Base-by-base conservation (phyloP, 768 basidiomycete species). In the Russula emetica region DNA sequence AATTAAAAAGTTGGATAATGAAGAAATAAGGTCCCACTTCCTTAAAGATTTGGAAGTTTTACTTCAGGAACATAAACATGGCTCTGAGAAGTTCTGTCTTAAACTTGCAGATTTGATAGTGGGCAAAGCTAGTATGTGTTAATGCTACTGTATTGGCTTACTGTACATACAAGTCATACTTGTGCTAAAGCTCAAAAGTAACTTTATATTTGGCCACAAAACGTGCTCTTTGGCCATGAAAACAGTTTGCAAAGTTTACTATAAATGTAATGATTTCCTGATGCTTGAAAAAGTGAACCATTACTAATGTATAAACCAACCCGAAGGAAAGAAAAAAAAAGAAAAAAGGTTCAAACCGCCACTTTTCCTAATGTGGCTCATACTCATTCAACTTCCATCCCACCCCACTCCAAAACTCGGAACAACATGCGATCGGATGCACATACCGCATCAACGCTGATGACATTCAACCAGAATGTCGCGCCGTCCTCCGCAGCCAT, bases 371-470 rank as follows among this genome's bases (percentile, higher is more conserved):
- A 20, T 3, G 22, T 22, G 24, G 18, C 10, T 32, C 11, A 51
- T 10, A 52, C 5, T 53, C 20, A 56, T 22, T 13, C 1, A 10
- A 56, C 49, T 44, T 56, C 63, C 40, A 61, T 38, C 8, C 54
- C 79, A 24, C 78, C 79, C 80, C 79, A 82, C 60, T 82, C 80
- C 51, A 82, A 45, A 0, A 78, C 78, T 11, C 79, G 60, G 62
- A 78, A 79, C 60, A 78, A 58, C 4, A 62, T 56, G 9, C 55
- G 59, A 55, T 79, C 73, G 30, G 60, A 58, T 26, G 70, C 71
- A 18, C 68, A 63, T 14, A 61, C 70, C 7, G 58, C 53, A 40
- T 77, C 71, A 2, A 77, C 71, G 1, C 77, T 78, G 6, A 79
- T 78, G 2, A 77, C 69, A 2, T 63, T 61, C 30, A 63, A 55